Evolutionary conservation across 108 stramenopile species (phyloP).

Genomic region (Schizochytrium sp.): DNA sequence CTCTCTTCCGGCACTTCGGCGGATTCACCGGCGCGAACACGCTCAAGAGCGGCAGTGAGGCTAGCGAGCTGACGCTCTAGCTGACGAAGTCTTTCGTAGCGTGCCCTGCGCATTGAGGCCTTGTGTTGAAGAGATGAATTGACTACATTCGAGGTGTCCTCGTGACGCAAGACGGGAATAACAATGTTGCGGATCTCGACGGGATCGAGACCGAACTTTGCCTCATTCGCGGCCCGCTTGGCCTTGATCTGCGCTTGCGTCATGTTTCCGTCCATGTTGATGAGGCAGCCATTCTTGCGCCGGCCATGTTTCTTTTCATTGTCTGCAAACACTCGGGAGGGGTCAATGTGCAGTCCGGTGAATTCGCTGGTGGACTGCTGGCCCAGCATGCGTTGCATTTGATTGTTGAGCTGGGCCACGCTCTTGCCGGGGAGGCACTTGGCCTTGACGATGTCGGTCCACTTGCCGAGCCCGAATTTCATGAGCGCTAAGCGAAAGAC

Average conservation of each 20-base stretch:
- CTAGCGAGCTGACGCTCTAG: not conserved
- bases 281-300: constrained; percentile 11
- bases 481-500: not conserved
- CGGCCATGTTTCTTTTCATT: not conserved
- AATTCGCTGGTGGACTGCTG: constrained; percentile 16
- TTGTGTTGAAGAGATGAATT: not conserved
- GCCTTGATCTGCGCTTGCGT: not conserved
- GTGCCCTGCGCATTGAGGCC: not conserved
- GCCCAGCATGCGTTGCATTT: not conserved
- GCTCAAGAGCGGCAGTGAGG: not conserved
- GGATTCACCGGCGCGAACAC: not conserved
- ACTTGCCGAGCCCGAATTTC: constrained; percentile 9
- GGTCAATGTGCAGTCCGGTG: not conserved
- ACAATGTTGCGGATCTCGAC: not conserved
- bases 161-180: not conserved
- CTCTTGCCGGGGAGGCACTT: not conserved
- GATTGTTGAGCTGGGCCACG: constrained; percentile 10
- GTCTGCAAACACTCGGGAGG: not conserved
- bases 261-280: constrained; percentile 7
- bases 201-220: not conserved
- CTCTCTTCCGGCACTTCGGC: not conserved
- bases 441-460: not conserved
- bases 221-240: not conserved
- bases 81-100: not conserved
- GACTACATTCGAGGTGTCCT: not conserved